Base-by-base conservation (phyloP, 306 rosid genomes). In the Gleditsia sinensis region DNA sequence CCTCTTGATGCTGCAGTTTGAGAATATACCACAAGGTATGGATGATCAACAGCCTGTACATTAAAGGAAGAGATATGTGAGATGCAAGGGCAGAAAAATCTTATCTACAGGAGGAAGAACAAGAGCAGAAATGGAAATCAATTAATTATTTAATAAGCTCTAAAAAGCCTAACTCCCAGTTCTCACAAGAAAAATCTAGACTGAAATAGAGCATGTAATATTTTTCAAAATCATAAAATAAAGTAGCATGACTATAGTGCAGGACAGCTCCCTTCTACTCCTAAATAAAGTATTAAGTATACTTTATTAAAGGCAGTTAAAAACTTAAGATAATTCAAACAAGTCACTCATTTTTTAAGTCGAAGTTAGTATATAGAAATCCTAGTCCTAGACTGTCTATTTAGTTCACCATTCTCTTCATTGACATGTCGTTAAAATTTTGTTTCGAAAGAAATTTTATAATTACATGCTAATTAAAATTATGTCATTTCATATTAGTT, bases 1-100 rank as follows among this genome's bases (percentile, higher is more conserved):
- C 74, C 81, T 81, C 80, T 82, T 76, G 79, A 54, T 55, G 78
- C 81, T 5, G 90, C 83, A 78, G 90, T 73, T 82, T 80, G 88
- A 86, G 98, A 94, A 76, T 84, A 91, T 57, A 88, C 91, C 37
- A 89, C 97, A 53, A 94, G 61, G 46, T 49, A 68, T 33, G 78
- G 62, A 49, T 74, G 72, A 50, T 50, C 71, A 62, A 74, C 64
- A 36, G 64, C 71, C 71, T 74, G 28, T 17, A 74, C 45, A 74
- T 34, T 50, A 6, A 25, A 49, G 71, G 16, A 25, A 65, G 67
- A 17, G 8, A 57, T 25, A 19, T n/a, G 1, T 27, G 30, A 40
- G 43, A 49, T 9, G 11, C 63, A 20, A 6, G 19, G 17, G 27
- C 17, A 55, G 65, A 71, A 37, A 16, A 37, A 54, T 8, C 25